Percentiles rank a stretch among this genome's conserved stretches.
Conservation (phyloP, 768 basidiomycete species). For the Leccinum fibrillosum region DNA sequence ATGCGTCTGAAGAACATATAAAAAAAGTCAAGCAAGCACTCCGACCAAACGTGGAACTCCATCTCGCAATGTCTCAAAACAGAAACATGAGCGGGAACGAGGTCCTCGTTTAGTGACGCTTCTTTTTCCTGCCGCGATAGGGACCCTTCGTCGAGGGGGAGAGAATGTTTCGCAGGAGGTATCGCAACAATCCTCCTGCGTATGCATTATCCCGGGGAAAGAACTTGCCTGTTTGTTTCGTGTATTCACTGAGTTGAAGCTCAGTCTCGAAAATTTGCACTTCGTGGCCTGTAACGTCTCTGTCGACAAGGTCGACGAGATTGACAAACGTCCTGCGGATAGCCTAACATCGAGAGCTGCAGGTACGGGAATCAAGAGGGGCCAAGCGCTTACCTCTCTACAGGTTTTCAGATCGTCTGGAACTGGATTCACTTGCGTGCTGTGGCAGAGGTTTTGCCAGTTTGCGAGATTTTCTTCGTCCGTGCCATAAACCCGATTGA, state of each 20-base stretch:
- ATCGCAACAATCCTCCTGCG: conserved; percentile 15
- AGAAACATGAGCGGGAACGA: conserved; percentile 2
- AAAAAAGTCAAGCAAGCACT: background rate
- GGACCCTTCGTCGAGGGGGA: background rate
- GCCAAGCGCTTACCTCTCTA: conserved; percentile 8
- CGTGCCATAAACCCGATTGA: conserved; percentile 14
- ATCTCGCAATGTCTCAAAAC: background rate
- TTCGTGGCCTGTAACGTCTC: background rate
- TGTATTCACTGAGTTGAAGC: conserved; percentile 10
- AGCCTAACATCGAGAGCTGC: background rate
- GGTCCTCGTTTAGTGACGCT: conserved; percentile 13
- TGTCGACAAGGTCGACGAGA: conserved; percentile 21
- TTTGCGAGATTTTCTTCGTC: background rate
- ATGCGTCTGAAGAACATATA: background rate
- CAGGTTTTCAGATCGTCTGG: conserved; percentile 6
- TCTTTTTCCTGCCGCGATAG: background rate
- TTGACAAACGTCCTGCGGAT: conserved; percentile 1
- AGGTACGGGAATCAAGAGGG: background rate
- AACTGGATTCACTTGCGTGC: conserved; percentile 3
- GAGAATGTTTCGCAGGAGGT: conserved; percentile 16
- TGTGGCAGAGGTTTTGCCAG: conserved; percentile 12
- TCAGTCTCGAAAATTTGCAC: conserved; percentile 8
- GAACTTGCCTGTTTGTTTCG: conserved; percentile 3
- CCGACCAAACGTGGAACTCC: conserved; percentile 3
- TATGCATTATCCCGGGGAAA: conserved; percentile 14